A percentile compares a stretch with the other conserved stretches of the same genome.
Conservation (phyloP, 2,329 filamentous ascomycete species). For the Camillea tinctor region DNA sequence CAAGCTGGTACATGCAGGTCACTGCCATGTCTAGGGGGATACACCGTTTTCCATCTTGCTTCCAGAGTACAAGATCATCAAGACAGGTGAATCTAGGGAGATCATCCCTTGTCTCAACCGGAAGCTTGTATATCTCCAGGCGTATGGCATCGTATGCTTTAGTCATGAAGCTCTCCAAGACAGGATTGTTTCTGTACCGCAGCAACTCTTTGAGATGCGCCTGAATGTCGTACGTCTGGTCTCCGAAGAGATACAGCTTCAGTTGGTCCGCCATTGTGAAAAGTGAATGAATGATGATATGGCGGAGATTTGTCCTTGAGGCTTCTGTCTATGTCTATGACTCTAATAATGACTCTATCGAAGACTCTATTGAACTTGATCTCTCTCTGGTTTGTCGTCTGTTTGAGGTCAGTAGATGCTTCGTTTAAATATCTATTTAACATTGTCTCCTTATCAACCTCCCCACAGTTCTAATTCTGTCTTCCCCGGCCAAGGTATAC, state of each 20-base stretch:
- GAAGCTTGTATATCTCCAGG: constrained; percentile 16
- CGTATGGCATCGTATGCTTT: constrained; percentile 17
- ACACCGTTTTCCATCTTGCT: constrained; percentile 13
- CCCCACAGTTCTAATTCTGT: background rate
- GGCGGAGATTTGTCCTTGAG: background rate
- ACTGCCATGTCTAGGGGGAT: constrained; percentile 24
- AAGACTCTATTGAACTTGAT: background rate
- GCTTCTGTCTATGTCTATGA: background rate
- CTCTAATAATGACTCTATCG: background rate
- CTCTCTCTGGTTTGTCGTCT: background rate
- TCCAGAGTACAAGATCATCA: constrained; percentile 22
- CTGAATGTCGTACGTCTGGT: constrained; percentile 21
- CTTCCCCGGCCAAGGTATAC: background rate
- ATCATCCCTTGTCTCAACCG: constrained; percentile 11
- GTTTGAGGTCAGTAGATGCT: background rate
- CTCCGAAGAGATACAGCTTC: constrained; percentile 20
- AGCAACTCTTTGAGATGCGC: constrained; percentile 13
- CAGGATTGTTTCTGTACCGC: constrained; percentile 9
- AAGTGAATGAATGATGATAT: background rate
- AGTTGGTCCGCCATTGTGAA: constrained; percentile 5
- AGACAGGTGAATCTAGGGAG: constrained; percentile 21
- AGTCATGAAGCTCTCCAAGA: constrained; percentile 15
- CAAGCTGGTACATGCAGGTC: constrained; percentile 21
- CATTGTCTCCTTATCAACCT: background rate
- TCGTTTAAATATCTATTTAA: background rate